These are phyloP conservation scores for Beauveria australis DNA, from an alignment of 2,329 filamentous ascomycete genomes.

Conservation along the genomic window DNA sequence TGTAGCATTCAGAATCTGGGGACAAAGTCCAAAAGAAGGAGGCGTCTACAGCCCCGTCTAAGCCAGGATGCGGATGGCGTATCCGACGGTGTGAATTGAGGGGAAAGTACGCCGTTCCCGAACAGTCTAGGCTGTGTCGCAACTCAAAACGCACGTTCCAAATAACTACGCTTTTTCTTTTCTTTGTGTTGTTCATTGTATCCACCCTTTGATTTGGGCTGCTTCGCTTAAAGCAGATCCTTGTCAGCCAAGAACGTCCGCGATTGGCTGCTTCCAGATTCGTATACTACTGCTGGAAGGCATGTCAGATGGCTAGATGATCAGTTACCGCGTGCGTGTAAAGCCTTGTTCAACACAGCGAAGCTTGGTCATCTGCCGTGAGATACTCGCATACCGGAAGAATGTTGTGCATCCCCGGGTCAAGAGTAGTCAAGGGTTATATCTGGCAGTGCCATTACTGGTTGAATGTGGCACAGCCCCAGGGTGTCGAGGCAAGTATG, in stretches of 20 bases:
- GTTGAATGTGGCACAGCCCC: background rate
- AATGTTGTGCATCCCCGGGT: background rate
- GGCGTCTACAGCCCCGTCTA: background rate
- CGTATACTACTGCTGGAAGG: background rate
- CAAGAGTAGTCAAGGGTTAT: background rate
- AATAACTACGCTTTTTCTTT: background rate
- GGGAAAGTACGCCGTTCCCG: background rate
- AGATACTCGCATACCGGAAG: too few species aligned
- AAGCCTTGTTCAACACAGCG: too few species aligned
- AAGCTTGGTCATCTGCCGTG: too few species aligned
- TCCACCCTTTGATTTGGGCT: background rate
- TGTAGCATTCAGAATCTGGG: background rate
- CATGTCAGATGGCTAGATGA: background rate
- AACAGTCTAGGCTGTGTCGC: background rate
- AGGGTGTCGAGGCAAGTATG: background rate
- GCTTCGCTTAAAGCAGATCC: background rate
- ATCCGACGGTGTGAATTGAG: background rate
- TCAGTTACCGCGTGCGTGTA: background rate
- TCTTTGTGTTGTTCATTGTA: background rate
- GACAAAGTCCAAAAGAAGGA: background rate
- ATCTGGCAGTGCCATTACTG: background rate
- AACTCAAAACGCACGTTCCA: background rate
- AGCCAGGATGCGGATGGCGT: background rate
- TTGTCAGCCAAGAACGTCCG: background rate
- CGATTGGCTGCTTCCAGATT: background rate